These are phyloP conservation scores for Trichoderma asperelloides DNA, from an alignment of 495 filamentous ascomycete genomes.

Conservation along the genomic window DNA sequence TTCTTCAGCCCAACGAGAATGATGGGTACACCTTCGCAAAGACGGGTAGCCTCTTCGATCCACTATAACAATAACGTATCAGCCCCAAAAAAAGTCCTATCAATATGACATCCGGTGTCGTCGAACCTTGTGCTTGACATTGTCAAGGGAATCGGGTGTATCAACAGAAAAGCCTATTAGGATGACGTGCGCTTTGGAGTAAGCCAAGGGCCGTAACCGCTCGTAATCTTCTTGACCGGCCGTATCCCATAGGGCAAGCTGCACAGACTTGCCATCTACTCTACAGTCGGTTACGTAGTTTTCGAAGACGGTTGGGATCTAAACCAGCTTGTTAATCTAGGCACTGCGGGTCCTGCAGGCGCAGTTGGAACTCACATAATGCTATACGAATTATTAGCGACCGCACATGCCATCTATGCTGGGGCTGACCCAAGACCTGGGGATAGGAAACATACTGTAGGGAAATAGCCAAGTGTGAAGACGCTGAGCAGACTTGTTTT, in stretches of 20 bases:
- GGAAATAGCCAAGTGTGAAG: slow-evolving; percentile 97
- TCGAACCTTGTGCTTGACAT: slow-evolving; percentile 91
- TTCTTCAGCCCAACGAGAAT: slow-evolving; percentile 98
- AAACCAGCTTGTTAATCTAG: slow-evolving; percentile 20
- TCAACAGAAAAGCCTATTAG: slow-evolving; percentile 95
- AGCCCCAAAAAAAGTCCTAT: neutral
- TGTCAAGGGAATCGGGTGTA: slow-evolving; percentile 92
- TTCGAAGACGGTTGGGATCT: slow-evolving; percentile 98
- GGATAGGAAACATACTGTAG: slow-evolving; percentile 61
- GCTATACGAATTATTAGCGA: slow-evolving; percentile 33
- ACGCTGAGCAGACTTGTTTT: slow-evolving; percentile 97
- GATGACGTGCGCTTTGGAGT: slow-evolving; percentile 95
- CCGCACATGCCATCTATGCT: neutral
- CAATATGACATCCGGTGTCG: neutral
- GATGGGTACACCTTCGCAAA: slow-evolving; percentile 86
- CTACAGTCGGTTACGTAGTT: slow-evolving; percentile 99
- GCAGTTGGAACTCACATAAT: slow-evolving; percentile 53
- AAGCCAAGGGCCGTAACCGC: slow-evolving; percentile 84
- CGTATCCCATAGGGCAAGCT: slow-evolving; percentile 98
- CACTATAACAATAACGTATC: slow-evolving; percentile 47
- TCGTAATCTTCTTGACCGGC: slow-evolving; percentile 99
- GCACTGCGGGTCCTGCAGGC: neutral
- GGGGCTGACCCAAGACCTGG: neutral
- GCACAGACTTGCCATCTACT: slow-evolving; percentile 95
- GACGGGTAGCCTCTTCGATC: slow-evolving; percentile 93